Evolutionary conservation across 116 monocot genomes (phyloP).

Genomic region (Iris pallida): DNA sequence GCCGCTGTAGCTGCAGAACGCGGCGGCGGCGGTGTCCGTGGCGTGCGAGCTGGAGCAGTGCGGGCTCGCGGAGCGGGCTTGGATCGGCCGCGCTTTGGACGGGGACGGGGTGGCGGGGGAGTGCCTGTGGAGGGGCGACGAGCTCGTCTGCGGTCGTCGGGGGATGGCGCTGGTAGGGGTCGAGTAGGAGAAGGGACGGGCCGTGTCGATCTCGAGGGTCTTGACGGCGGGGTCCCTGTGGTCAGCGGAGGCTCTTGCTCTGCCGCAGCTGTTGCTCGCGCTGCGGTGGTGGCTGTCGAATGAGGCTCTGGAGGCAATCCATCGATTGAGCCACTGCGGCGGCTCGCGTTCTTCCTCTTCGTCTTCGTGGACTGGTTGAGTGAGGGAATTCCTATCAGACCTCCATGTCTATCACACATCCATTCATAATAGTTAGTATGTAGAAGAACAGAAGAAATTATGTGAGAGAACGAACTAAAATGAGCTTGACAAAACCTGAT

Average conservation of each 20-base stretch:
- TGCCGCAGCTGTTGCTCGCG: slow-evolving; percentile 23
- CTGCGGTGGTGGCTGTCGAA: slow-evolving; percentile 37
- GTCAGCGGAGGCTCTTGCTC: slow-evolving; percentile 55
- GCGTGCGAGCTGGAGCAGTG: no score
- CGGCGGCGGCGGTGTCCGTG: slow-evolving; percentile 13
- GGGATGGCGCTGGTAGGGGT: slow-evolving; percentile 3
- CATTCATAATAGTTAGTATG: no score
- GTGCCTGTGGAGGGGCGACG: slow-evolving; percentile 23
- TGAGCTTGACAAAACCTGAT: slow-evolving; percentile 21
- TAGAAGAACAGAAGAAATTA: background rate
- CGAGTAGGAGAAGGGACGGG: slow-evolving; percentile 44
- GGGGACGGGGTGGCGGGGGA: slow-evolving; percentile 78
- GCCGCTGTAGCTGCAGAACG: slow-evolving; percentile 18
- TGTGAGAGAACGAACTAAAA: background rate
- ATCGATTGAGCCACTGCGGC: slow-evolving; percentile 61
- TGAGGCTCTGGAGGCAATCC: slow-evolving; percentile 68
- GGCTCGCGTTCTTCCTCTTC: slow-evolving; percentile 30
- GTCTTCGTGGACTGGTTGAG: slow-evolving; percentile 24
- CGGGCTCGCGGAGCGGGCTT: slow-evolving; percentile 88
- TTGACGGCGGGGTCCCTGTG: slow-evolving; percentile 71
- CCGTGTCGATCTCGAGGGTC: slow-evolving; percentile 78
- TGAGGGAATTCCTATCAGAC: slow-evolving; percentile 45
- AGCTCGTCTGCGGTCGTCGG: slow-evolving; percentile 9
- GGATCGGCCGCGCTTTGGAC: slow-evolving; percentile 45
- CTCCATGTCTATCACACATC: slow-evolving; percentile 31